Conservation (phyloP, 306 rosid species). For the Betula pendula region DNA sequence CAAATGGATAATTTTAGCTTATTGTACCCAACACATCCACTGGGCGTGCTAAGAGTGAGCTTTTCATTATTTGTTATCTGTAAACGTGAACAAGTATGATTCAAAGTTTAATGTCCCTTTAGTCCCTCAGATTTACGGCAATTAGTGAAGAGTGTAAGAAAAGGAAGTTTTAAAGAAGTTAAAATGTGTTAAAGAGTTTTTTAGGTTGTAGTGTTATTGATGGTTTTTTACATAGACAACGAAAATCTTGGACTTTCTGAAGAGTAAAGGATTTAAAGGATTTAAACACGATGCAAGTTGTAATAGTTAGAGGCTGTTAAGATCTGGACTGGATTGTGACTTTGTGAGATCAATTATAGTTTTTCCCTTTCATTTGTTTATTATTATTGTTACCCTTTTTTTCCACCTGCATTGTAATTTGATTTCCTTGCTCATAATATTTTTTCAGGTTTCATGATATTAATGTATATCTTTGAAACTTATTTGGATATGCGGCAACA, state of each 20-base stretch:
- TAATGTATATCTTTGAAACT: constrained; percentile 82
- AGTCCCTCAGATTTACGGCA: background rate
- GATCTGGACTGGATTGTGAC: background rate
- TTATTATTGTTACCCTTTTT: background rate
- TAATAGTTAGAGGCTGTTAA: background rate
- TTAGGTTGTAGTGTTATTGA: background rate
- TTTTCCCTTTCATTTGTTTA: background rate
- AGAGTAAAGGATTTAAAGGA: background rate
- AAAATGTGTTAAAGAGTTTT: background rate
- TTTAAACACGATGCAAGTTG: background rate
- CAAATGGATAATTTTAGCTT: background rate
- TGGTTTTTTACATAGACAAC: background rate
- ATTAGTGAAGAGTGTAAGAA: constrained; percentile 1
- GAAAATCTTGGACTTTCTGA: background rate
- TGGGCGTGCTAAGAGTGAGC: background rate
- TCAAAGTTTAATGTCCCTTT: background rate
- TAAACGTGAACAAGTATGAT: background rate
- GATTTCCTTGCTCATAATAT: background rate
- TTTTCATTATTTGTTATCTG: background rate
- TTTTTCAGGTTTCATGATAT: constrained; percentile 81
- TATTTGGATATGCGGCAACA: constrained; percentile 94
- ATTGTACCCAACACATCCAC: background rate
- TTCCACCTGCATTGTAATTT: background rate
- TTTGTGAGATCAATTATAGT: background rate
- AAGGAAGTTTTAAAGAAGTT: background rate